Conservation (phyloP, 306 rosid genomes). For the Vigna trinervia region DNA sequence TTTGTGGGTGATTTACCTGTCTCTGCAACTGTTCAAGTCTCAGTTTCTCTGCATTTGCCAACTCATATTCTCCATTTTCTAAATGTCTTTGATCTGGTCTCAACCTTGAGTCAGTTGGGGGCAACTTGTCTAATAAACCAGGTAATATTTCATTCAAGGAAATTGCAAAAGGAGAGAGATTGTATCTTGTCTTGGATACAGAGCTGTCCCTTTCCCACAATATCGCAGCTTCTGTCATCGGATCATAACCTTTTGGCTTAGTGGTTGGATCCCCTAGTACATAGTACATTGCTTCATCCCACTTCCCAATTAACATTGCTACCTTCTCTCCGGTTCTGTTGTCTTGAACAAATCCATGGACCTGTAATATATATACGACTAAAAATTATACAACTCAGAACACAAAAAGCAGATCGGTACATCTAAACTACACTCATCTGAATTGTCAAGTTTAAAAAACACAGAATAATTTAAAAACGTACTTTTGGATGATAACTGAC, state of each 20-base stretch:
- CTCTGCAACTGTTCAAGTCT: constrained; percentile 97
- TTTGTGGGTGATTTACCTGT: constrained; percentile 65
- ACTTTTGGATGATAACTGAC: constrained; percentile 5
- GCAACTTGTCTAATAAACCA: constrained; percentile 70
- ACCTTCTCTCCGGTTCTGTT: constrained; percentile 98
- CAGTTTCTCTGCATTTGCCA: constrained; percentile 91
- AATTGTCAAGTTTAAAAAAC: constrained; percentile 7
- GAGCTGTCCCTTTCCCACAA: constrained; percentile 90
- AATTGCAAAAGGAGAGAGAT: constrained; percentile 92
- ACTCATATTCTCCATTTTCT: constrained; percentile 94
- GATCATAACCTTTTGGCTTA: constrained; percentile 97
- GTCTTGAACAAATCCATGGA: constrained; percentile 98
- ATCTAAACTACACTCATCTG: constrained; percentile 7
- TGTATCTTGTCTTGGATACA: constrained; percentile 83
- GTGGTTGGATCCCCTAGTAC: constrained; percentile 96
- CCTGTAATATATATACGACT: constrained; percentile 58
- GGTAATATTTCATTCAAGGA: constrained; percentile 90
- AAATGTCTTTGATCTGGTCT: constrained; percentile 97
- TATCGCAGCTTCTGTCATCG: constrained; percentile 93
- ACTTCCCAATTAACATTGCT: constrained; percentile 95
- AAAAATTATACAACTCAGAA: constrained; percentile 5
- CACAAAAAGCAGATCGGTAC: constrained; percentile 3
- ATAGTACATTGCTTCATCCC: constrained; percentile 99
- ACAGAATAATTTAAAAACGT: constrained; percentile 9
- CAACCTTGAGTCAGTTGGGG: constrained; percentile 96